phyloP scores from a whole-genome alignment of 116 monocot species.

The Cymodocea nodosa region DNA sequence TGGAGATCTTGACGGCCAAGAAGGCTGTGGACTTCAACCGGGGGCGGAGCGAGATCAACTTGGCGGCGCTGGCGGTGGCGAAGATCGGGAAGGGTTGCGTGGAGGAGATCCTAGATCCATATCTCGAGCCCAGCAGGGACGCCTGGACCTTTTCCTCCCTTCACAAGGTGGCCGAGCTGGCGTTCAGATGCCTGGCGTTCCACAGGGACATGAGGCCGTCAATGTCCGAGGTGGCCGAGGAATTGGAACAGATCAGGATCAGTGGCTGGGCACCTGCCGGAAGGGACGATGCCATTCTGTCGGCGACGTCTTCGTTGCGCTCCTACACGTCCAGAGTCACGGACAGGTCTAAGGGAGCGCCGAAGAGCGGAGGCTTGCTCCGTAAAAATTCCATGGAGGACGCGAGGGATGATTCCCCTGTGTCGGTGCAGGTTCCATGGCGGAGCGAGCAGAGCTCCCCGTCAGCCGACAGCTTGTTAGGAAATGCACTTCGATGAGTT shows the following conservation, averaged over 20 bases:
- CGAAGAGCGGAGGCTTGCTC: constrained; percentile 4
- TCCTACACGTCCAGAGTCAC: constrained; percentile 21
- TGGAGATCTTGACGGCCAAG: constrained; percentile 71
- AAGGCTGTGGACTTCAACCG: constrained; percentile 75
- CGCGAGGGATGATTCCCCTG: constrained; percentile 32
- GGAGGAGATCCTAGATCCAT: constrained; percentile 74
- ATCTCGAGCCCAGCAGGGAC: constrained; percentile 36
- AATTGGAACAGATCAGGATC: constrained; percentile 49
- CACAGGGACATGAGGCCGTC: constrained; percentile 80
- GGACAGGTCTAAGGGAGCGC: constrained; percentile 4
- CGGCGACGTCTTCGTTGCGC: constrained; percentile 21
- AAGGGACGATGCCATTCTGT: constrained; percentile 13
- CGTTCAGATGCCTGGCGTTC: constrained; percentile 81
- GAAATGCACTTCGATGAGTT: constrained; percentile 8
- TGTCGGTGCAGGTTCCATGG: constrained; percentile 68
- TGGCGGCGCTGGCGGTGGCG: constrained; percentile 59
- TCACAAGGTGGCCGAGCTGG: constrained; percentile 76
- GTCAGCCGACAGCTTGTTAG: constrained; percentile 55
- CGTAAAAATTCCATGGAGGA: background rate
- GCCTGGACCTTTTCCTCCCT: constrained; percentile 64
- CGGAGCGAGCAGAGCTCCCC: constrained; percentile 53
- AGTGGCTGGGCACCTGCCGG: constrained; percentile 11
- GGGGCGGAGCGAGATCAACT: constrained; percentile 46
- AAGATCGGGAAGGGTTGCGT: constrained; percentile 52
- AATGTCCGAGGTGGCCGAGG: constrained; percentile 74